These are phyloP conservation scores for Erucastrum elatum DNA, from an alignment of 345 rosid genomes.

Conservation along the genomic window DNA sequence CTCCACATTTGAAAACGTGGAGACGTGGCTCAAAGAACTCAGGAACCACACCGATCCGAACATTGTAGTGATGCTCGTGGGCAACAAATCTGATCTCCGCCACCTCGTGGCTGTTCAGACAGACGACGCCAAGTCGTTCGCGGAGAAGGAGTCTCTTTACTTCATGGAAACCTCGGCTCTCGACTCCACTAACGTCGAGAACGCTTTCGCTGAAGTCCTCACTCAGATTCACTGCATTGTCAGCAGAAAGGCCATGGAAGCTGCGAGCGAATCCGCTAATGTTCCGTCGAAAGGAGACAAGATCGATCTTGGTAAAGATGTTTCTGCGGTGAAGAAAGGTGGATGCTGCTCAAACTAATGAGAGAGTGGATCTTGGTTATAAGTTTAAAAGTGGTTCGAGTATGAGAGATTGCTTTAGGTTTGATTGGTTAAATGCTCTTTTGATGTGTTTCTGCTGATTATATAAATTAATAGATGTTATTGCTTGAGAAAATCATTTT, in stretches of 20 bases:
- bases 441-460: conserved; percentile 17
- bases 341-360: not conserved
- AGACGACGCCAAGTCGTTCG: not conserved
- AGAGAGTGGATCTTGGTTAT: not conserved
- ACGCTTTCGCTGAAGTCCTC: not conserved
- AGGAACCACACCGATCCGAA: not conserved
- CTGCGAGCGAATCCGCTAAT: not conserved
- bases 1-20: not conserved
- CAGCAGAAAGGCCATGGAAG: not conserved
- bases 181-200: not conserved
- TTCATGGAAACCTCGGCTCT: not conserved
- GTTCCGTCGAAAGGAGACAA: not conserved
- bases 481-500: not conserved
- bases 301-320: not conserved
- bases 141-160: not conserved
- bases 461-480: not conserved
- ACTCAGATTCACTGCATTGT: not conserved
- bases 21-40: not conserved
- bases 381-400: not conserved
- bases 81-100: not conserved
- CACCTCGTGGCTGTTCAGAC: conserved; percentile 1
- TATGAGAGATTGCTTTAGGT: conserved; percentile 22
- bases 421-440: not conserved
- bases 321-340: not conserved
- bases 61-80: not conserved